Percentiles rank a stretch among this genome's conserved stretches.
Conservation (phyloP, 257 asterid genomes). For the Rhazya stricta region DNA sequence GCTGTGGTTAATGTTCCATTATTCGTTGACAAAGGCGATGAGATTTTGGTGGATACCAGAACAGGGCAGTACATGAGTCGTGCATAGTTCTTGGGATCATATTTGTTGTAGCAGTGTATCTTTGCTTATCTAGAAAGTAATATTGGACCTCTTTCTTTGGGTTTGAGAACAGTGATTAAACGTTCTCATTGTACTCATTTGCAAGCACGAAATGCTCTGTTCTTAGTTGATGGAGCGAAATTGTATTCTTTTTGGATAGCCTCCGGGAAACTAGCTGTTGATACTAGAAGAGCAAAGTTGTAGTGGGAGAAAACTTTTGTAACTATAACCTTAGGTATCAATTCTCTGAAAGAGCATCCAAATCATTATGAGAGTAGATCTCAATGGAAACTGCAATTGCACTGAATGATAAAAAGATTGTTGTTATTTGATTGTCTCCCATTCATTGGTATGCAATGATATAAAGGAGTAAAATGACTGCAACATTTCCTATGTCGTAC, state of each 20-base stretch:
- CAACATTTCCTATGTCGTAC: neutral
- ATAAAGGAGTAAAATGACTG: neutral
- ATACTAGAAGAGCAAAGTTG: neutral
- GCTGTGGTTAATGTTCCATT: slow-evolving; percentile 85
- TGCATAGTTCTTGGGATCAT: slow-evolving; percentile 38
- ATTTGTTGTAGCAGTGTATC: slow-evolving; percentile 14
- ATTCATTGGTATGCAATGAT: neutral
- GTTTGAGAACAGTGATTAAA: slow-evolving; percentile 10
- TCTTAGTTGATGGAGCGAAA: neutral
- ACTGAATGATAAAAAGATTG: neutral
- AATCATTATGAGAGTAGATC: too few species aligned
- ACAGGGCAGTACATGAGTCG: slow-evolving; percentile 97
- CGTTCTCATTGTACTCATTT: neutral
- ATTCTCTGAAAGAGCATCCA: neutral
- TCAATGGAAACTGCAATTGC: neutral
- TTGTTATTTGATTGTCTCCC: too few species aligned
- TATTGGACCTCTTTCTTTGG: slow-evolving; percentile 15
- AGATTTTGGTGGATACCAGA: slow-evolving; percentile 77
- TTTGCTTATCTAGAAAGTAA: slow-evolving; percentile 2
- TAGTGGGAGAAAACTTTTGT: neutral
- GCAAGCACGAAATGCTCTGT: neutral
- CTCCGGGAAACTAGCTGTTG: neutral
- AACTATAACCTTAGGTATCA: neutral
- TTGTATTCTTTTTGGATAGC: slow-evolving; percentile 3
- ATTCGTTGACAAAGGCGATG: slow-evolving; percentile 61